Evolutionary conservation across 1,139 yeast genomes (phyloP), one percentile per base, ranked within the genome.

Genomic region (Geotrichum armillariae): DNA sequence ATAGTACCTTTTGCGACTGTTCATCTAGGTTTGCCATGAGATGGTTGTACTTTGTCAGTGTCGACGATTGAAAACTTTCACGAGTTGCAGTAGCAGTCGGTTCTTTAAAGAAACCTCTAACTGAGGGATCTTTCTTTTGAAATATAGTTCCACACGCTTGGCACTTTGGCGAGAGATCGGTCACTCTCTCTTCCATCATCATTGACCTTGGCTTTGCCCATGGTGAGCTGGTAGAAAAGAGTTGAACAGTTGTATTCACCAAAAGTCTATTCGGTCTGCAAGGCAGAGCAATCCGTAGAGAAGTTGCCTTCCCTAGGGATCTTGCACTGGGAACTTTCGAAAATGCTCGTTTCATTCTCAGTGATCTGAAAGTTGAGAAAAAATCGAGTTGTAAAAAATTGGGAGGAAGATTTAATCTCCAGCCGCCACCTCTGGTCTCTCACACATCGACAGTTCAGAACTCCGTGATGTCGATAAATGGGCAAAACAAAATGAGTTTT

Each of bases 141-240:
- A 82, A 67, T 18, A 66, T 64, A 6, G 80, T 67, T 33, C 87
- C 87, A 66, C 88, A 82, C 2, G 82, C 50, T 29, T 48, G 52
- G 41, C 63, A 59, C n/a, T 53, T 50, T 5, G 52, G 46, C 11
- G 45, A 41, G n/a, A 54, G 32, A 23, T 50, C 55, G 4, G 37
- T 51, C 4, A 42, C 42, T 57, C n/a, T 45, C 31, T 41, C 45
- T 21, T 32, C 45, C 31, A 31, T 37, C 36, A 31, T 29, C 7
- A 3, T 14, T 18, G 40, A 36, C 22, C 25, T 20, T 20, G 22
- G 31, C 22, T 35, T 44, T 12, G 41, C 18, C 36, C 36, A 35
- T 6, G 40, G 11, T 25, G 22, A 22, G 22, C 32, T 8, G 14
- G 39, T 16, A 11, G 39, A 42, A n/a, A n/a, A n/a, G n/a, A n/a